A percentile compares a stretch with the other conserved stretches of the same genome.
Evolutionary conservation across 148 eudicot genomes (phyloP).

Genomic region (Amaranthus hypochondriacus): DNA sequence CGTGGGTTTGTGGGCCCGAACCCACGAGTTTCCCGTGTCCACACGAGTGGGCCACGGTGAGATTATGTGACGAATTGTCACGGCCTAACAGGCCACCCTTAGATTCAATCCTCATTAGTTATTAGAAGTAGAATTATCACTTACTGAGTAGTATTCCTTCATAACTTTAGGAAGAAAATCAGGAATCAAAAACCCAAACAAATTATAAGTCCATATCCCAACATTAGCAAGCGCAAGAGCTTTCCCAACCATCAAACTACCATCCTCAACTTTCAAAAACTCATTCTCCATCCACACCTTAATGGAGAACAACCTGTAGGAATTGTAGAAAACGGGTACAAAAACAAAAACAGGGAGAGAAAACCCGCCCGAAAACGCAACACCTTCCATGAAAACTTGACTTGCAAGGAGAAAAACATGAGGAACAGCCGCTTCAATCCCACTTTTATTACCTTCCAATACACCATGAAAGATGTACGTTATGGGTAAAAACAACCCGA

Average conservation of each 20-base stretch:
- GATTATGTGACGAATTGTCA: no score
- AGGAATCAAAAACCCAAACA: constrained; percentile 80
- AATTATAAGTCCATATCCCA: constrained; percentile 63
- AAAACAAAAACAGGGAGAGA: constrained; percentile 65
- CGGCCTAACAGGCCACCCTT: no score
- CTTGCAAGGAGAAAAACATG: constrained; percentile 62
- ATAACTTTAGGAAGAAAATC: constrained; percentile 66
- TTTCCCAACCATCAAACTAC: constrained; percentile 30
- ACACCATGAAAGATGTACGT: constrained; percentile 57
- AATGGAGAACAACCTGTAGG: constrained; percentile 37
- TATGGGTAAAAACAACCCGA: constrained; percentile 61
- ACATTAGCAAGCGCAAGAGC: constrained; percentile 49
- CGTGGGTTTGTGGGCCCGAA: no score
- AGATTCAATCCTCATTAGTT: no score
- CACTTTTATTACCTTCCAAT: constrained; percentile 46
- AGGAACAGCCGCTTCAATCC: constrained; percentile 58
- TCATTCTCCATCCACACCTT: no score
- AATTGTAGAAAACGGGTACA: constrained; percentile 69
- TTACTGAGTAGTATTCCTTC: constrained; percentile 39
- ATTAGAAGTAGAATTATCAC: not conserved
- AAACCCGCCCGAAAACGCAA: constrained; percentile 37
- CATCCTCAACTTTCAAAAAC: constrained; percentile 48
- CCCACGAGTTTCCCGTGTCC: no score
- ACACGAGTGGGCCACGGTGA: no score
- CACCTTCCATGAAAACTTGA: constrained; percentile 69